Evolutionary conservation across 176 grass and related monocot genomes (phyloP).

Genomic region (Hordeum marinum): DNA sequence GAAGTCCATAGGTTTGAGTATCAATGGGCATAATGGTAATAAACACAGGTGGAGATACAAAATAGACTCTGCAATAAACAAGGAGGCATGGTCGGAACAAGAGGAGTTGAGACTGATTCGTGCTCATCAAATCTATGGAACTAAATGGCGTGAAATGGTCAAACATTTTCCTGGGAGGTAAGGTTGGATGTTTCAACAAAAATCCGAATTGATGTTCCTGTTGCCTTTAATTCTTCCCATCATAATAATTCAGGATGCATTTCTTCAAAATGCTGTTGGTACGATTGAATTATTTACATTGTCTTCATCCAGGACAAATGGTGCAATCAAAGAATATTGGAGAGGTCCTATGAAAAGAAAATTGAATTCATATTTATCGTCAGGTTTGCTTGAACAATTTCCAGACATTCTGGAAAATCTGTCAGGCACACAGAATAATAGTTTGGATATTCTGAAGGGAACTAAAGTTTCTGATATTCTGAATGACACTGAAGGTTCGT

Average conservation of each 20-base stretch:
- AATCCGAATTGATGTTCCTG: background rate
- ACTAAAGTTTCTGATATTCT: background rate
- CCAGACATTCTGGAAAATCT: slow-evolving; percentile 12
- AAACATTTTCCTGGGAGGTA: slow-evolving; percentile 77
- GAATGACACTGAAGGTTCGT: background rate
- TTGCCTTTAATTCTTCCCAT: background rate
- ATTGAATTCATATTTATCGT: slow-evolving; percentile 44
- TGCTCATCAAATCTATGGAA: slow-evolving; percentile 76
- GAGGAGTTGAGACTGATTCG: slow-evolving; percentile 69
- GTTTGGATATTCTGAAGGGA: slow-evolving; percentile 13
- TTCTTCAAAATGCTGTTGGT: slow-evolving; percentile 20
- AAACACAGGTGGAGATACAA: slow-evolving; percentile 45
- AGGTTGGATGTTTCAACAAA: slow-evolving; percentile 10
- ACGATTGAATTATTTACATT: slow-evolving; percentile 4
- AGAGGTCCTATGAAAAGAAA: slow-evolving; percentile 45
- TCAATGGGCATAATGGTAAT: background rate
- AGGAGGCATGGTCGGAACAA: slow-evolving; percentile 55
- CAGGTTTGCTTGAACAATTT: slow-evolving; percentile 44
- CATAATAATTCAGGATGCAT: slow-evolving; percentile 8
- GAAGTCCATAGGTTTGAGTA: slow-evolving; percentile 12
- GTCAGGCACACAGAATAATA: slow-evolving; percentile 13
- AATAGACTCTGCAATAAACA: slow-evolving; percentile 63
- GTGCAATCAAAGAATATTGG: slow-evolving; percentile 50
- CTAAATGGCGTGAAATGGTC: slow-evolving; percentile 51
- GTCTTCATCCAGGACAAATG: slow-evolving; percentile 40